Evolutionary conservation across 345 rosid genomes (phyloP).

Genomic region (Moricandia arvensis): DNA sequence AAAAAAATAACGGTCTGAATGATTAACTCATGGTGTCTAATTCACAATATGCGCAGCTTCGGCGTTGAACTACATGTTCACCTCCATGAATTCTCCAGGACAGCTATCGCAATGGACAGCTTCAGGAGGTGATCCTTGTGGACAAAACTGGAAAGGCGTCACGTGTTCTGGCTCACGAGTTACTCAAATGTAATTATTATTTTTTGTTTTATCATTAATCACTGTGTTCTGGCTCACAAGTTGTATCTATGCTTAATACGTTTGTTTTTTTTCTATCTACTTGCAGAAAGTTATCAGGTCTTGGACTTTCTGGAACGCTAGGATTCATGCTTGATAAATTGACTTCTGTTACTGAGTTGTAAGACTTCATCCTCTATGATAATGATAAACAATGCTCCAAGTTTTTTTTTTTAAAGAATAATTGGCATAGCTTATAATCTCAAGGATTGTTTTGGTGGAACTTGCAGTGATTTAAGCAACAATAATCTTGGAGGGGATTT

Average conservation of each 20-base stretch:
- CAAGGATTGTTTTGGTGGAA: conserved; percentile 19
- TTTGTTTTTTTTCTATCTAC: conserved; percentile 10
- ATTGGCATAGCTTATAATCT: neutral
- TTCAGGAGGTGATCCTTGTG: conserved; percentile 84
- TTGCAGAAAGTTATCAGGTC: conserved; percentile 69
- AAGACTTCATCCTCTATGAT: conserved; percentile 39
- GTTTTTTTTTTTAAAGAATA: conserved; percentile 2
- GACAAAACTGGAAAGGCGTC: conserved; percentile 86
- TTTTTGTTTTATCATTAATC: neutral
- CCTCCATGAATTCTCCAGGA: conserved; percentile 52
- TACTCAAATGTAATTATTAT: conserved; percentile 67
- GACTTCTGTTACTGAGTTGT: conserved; percentile 69
- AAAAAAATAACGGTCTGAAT: neutral
- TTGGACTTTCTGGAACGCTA: conserved; percentile 68
- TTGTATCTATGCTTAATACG: conserved; percentile 10
- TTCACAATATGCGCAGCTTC: conserved; percentile 53
- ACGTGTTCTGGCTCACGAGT: conserved; percentile 72
- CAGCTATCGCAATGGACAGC: conserved; percentile 71
- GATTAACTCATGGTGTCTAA: conserved; percentile 17
- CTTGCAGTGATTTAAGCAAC: conserved; percentile 78
- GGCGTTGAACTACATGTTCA: conserved; percentile 62
- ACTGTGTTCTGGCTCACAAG: neutral
- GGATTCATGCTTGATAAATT: conserved; percentile 58
- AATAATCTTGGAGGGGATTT: conserved; percentile 64
- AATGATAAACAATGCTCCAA: conserved; percentile 1